These are phyloP conservation scores for Monilinia polystroma DNA, from an alignment of 2,329 filamentous ascomycete species.

Conservation along the genomic window DNA sequence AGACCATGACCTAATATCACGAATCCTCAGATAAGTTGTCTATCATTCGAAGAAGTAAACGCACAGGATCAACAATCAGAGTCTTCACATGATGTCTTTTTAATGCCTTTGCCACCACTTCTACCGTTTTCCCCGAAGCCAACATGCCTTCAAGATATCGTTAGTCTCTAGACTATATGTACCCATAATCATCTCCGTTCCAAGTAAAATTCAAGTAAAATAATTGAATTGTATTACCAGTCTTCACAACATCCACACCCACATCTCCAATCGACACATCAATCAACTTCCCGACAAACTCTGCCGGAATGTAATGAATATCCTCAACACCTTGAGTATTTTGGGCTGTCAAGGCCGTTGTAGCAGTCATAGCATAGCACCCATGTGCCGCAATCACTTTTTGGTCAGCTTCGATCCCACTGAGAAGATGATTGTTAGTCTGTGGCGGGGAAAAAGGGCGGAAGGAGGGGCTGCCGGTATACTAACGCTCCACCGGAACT, in stretches of 20 bases:
- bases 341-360: conserved; percentile 92
- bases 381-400: conserved; percentile 90
- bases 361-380: conserved; percentile 95
- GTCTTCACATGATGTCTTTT: conserved; percentile 54
- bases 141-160: conserved; percentile 66
- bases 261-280: conserved; percentile 82
- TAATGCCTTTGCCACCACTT: conserved; percentile 65
- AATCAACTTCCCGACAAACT: conserved; percentile 82
- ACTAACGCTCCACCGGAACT: conserved; percentile 74
- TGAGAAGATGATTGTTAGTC: conserved; percentile 43
- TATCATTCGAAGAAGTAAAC: conserved; percentile 25
- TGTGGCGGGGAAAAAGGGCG: conserved; percentile 23
- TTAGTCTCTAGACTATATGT: not conserved
- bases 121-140: conserved; percentile 68
- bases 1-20: conserved; percentile 76
- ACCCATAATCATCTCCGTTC: not conserved
- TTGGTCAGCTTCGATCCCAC: conserved; percentile 92
- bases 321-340: conserved; percentile 83
- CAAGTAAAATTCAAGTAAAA: not conserved
- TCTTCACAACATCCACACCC: conserved; percentile 86
- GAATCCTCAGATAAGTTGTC: conserved; percentile 23
- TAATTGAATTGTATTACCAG: conserved; percentile 57
- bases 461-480: conserved; percentile 7
- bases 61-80: conserved; percentile 74
- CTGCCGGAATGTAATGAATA: conserved; percentile 75